Evolutionary conservation across 176 grass and related monocot genomes (phyloP), one percentile per base, ranked within the genome.

Genomic region (Triticum turgidum): DNA sequence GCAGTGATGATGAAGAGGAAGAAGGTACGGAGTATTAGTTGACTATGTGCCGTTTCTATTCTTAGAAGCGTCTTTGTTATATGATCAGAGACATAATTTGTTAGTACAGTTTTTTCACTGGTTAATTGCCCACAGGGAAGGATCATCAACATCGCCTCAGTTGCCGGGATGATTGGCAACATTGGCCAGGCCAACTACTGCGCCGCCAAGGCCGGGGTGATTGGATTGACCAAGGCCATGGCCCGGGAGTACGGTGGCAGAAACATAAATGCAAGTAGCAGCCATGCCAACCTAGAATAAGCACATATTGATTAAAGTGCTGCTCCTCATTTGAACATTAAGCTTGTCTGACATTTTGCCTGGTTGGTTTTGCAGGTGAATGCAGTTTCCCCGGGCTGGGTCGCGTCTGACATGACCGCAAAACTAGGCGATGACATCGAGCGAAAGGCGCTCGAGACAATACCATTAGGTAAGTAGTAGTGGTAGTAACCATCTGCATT

Each of bases 181-280:
- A 42, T 80, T 9, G 93, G 96, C 11, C 96, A 98, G 89, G 91
- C 96, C 37, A 98, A 98, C 67, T 98, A 98, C 75, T 95, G 93
- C 67, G 96, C 96, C 20, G 86, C 96, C 24, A 98, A 98, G 84
- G 90, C 96, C 9, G 96, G 96, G 52, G 96, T 96, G 66, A 98
- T 98, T 49, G 96, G 96, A 56, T 52, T 96, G n/a, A 98, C 91
- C 61, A 98, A 96, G 85, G 91, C 92, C 58, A 91, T 96, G 81
- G 96, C 96, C 18, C 94, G 92, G 78, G 96, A 98, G 69, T 96
- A 96, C 59, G 93, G 91, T 24, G 85, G 96, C 91, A 91, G 96
- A 82, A 98, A 94, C 86, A 98, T 96, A 80, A 95, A 87, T 92
- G 96, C 89, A 65, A 95, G 86, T 89, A 86, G 10, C 52, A 86